Conservation (phyloP, 2,329 filamentous ascomycete species). For the Ciborinia camelliae region DNA sequence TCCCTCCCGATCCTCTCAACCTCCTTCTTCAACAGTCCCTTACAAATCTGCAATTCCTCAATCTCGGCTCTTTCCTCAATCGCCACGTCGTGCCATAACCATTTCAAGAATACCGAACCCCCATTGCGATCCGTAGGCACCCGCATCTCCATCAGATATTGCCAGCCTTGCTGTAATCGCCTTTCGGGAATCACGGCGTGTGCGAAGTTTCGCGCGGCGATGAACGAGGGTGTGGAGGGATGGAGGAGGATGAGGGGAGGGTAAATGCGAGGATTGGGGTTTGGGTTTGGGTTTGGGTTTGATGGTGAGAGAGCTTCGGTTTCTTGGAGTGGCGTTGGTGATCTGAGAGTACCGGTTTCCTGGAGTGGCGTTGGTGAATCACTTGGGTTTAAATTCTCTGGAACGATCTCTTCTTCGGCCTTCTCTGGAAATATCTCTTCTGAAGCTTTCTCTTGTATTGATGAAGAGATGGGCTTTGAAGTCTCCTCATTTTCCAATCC, state of each 20-base stretch:
- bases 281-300: no score
- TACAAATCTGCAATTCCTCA: neutral
- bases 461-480: neutral
- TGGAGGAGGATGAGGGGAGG: no score
- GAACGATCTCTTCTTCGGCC: no score
- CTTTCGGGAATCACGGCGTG: conserved; percentile 21
- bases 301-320: no score
- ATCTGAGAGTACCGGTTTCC: no score
- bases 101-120: neutral
- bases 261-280: neutral
- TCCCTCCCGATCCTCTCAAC: neutral
- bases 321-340: no score
- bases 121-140: neutral
- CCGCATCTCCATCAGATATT: neutral
- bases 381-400: no score
- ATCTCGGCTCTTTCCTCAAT: conserved; percentile 4
- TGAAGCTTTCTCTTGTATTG: neutral
- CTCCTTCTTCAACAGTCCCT: neutral
- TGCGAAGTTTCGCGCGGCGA: conserved; percentile 23
- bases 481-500: neutral
- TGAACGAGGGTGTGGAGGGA: no score
- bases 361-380: no score
- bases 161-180: conserved; percentile 26
- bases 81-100: neutral
- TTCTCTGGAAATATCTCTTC: neutral